Conservation (phyloP, 2,329 filamentous ascomycete species). For the Zasmidium cellare region DNA sequence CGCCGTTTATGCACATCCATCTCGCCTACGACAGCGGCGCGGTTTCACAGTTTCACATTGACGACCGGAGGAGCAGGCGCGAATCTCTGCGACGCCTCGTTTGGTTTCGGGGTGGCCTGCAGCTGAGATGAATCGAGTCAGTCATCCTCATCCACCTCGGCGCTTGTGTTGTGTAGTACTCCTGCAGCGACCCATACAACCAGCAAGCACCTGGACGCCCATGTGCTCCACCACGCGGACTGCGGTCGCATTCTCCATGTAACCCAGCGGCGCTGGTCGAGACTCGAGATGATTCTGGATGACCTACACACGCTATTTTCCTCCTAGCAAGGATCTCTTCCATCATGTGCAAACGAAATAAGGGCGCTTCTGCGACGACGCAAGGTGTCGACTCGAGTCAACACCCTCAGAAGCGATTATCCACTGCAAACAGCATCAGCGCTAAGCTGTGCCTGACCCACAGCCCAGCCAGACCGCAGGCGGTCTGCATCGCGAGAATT, state of each 20-base stretch:
- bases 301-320: not conserved
- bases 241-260: constrained; percentile 1
- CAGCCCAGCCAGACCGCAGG: constrained; percentile 76
- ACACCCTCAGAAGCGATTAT: constrained; percentile 58
- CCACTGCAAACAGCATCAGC: constrained; percentile 82
- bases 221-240: constrained; percentile 5
- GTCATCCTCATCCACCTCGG: constrained; percentile 5
- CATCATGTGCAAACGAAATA: not conserved
- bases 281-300: not conserved
- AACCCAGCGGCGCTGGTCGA: not conserved
- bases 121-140: constrained; percentile 13
- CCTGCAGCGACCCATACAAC: not conserved
- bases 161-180: not conserved
- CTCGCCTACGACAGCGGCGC: not conserved
- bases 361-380: constrained; percentile 16
- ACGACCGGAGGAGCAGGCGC: constrained; percentile 6
- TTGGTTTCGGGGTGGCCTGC: constrained; percentile 8
- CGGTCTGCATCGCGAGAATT: constrained; percentile 74
- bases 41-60: constrained; percentile 1
- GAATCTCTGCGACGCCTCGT: constrained; percentile 4
- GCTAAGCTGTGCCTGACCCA: constrained; percentile 85
- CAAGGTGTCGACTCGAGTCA: constrained; percentile 15
- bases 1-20: not conserved
- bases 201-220: not conserved
- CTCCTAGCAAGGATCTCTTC: constrained; percentile 13